Conservation (phyloP, 1,284 basidiomycete species). For the Cutaneotrichosporon dermatis region DNA sequence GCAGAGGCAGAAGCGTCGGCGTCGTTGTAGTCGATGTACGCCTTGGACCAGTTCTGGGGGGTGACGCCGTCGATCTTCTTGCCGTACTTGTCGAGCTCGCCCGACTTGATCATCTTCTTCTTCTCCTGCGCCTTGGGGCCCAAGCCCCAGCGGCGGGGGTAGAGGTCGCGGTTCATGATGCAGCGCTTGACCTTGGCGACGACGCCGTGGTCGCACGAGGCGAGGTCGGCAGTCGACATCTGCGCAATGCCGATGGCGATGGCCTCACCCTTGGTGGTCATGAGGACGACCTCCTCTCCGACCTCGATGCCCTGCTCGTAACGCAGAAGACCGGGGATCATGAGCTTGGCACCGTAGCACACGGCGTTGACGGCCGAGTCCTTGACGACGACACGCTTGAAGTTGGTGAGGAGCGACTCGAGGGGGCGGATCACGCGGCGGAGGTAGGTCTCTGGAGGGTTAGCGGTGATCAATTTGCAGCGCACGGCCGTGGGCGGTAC, state of each 20-base stretch:
- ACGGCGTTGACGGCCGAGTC: constrained; percentile 99
- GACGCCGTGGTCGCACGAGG: constrained; percentile 97
- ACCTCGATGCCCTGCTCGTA: constrained; percentile 95
- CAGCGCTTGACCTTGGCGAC: constrained; percentile 99
- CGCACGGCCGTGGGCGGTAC: too few species aligned
- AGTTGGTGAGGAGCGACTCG: constrained; percentile 88
- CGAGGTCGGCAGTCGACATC: constrained; percentile 98
- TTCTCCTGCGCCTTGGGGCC: constrained; percentile 95
- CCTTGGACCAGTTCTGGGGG: constrained; percentile 82
- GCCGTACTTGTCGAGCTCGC: constrained; percentile 93
- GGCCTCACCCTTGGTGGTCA: constrained; percentile 99
- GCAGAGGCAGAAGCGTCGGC: constrained; percentile 36
- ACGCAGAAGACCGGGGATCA: constrained; percentile 97
- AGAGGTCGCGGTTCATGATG: constrained; percentile 99
- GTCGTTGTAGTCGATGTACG: constrained; percentile 85
- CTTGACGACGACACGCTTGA: constrained; percentile 99
- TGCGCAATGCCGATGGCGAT: constrained; percentile 96
- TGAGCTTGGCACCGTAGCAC: constrained; percentile 98
- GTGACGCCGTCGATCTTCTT: constrained; percentile 87
- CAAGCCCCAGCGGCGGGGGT: constrained; percentile 96
- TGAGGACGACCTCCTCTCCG: constrained; percentile 95
- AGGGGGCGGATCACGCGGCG: constrained; percentile 91
- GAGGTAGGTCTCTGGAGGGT: constrained; percentile 72
- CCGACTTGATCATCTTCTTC: constrained; percentile 96
- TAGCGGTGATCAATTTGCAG: background rate